Percentiles rank a stretch among this genome's conserved stretches.
phyloP scores from a whole-genome alignment of 371 early-diverging fungal species.

The Rhizopus arrhizus region DNA sequence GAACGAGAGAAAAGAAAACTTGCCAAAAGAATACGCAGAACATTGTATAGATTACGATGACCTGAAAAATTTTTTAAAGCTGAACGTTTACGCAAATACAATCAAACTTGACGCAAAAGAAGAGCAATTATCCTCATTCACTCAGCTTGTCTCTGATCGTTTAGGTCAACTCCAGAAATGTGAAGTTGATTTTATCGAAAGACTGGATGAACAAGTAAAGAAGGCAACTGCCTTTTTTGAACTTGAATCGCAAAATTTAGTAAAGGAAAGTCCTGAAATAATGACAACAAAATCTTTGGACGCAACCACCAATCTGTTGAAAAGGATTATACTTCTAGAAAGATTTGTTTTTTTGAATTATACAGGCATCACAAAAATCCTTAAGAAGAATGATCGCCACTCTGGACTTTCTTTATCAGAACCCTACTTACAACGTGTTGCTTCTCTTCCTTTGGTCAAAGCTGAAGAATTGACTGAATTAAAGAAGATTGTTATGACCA shows the following conservation, averaged over 20 bases:
- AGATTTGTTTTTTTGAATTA: constrained; percentile 65
- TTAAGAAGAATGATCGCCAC: constrained; percentile 72
- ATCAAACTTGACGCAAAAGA: constrained; percentile 33
- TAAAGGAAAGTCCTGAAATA: constrained; percentile 51
- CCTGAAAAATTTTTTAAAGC: constrained; percentile 68
- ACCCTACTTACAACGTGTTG: constrained; percentile 71
- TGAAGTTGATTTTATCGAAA: constrained; percentile 62
- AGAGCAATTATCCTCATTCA: constrained; percentile 33
- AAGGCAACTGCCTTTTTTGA: constrained; percentile 54
- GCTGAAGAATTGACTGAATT: constrained; percentile 61
- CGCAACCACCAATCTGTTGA: constrained; percentile 36
- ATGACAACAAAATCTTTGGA: constrained; percentile 32
- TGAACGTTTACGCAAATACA: constrained; percentile 38
- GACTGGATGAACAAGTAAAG: constrained; percentile 63
- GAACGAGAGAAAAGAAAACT: constrained; percentile 59
- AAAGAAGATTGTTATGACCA: constrained; percentile 69
- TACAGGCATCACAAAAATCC: constrained; percentile 66
- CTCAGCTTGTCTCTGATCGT: constrained; percentile 47
- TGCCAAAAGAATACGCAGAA: constrained; percentile 62
- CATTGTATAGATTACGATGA: constrained; percentile 66
- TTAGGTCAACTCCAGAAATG: constrained; percentile 45
- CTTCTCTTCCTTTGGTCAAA: constrained; percentile 63
- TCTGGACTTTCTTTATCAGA: constrained; percentile 72
- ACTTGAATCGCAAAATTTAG: constrained; percentile 37
- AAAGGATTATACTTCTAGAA: constrained; percentile 56